Conservation (phyloP, 306 rosid genomes). For the Boehmeria nivea region DNA sequence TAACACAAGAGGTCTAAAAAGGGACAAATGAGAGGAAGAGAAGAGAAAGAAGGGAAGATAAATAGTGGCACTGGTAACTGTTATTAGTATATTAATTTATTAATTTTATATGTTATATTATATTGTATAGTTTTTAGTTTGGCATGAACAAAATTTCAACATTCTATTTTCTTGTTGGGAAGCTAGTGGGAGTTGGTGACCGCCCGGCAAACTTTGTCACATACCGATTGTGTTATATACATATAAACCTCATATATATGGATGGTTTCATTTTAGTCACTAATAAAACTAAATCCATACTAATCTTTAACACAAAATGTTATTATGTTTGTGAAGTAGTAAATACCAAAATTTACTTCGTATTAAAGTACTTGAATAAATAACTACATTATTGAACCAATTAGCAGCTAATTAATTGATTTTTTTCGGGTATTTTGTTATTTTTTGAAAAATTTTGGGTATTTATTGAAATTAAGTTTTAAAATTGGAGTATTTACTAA, state of each 20-base stretch:
- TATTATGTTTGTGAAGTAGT: too few relatives aligned
- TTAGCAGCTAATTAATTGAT: too few relatives aligned
- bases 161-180: constrained; percentile 61
- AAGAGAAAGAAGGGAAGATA: constrained; percentile 30
- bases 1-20: constrained; percentile 19
- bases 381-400: too few relatives aligned
- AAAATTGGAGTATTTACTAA: too few relatives aligned
- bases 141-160: constrained; percentile 36
- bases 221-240: constrained; percentile 5
- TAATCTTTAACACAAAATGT: too few relatives aligned
- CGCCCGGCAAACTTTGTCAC: constrained; percentile 54
- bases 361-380: too few relatives aligned
- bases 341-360: too few relatives aligned
- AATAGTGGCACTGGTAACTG: constrained; percentile 16
- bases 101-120: not conserved
- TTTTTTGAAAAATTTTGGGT: too few relatives aligned
- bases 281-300: too few relatives aligned
- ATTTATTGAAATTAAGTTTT: too few relatives aligned
- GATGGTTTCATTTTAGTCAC: constrained; percentile 1
- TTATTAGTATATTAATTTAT: not conserved
- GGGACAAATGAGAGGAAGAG: constrained; percentile 21
- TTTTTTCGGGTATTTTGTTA: too few relatives aligned
- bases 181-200: constrained; percentile 74
- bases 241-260: constrained; percentile 3
- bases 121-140: not conserved